Evolutionary conservation across 306 rosid genomes (phyloP), one percentile per base, ranked within the genome.

Genomic region (Prunus campanulata): DNA sequence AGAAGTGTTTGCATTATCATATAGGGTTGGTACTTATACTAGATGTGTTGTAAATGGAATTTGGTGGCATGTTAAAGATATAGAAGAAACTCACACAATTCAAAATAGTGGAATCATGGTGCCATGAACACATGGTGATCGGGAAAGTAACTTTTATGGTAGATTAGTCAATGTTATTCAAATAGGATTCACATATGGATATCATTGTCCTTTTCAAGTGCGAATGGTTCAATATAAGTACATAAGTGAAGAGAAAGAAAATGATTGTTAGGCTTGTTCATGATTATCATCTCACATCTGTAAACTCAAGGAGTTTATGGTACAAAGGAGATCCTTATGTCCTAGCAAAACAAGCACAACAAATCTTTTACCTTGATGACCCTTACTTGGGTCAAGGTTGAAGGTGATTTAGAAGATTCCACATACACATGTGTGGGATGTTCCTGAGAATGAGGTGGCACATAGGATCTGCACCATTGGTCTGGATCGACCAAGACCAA

Each of bases 171-270:
- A 11, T 25, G 24, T 76, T 54, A 25, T 76, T 16, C 16, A 39
- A 14, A 6, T 76, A 8, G 8, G 20, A 22, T 76, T 62, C 22
- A 20, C 0, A 5, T 9, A 8, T 30, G 19, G 18, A 5, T 64
- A 11, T n/a, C 5, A 1, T 51, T 2, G 8, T 76, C 1, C 10
- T 76, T 16, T 52, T 76, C 8, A 51, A 52, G 2, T 68, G 73
- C 22, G 49, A 66, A 2, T 66, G 65, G 79, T 76, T 76, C 2
- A 46, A 76, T 15, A 76, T 66, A 8, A 11, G 42, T 76, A 30
- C 32, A 30, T 0, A 30, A 30, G 5, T 30, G 5, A 19, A n/a
- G 2, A 66, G 16, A 11, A 52, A 57, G 15, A 14, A n/a, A 5
- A 30, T 0, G 32, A 30, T 30, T 30, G 32, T 30, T 30, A 76